phyloP scores from a whole-genome alignment of 2,329 filamentous ascomycete genomes.

The Sordariomycetes sp. region DNA sequence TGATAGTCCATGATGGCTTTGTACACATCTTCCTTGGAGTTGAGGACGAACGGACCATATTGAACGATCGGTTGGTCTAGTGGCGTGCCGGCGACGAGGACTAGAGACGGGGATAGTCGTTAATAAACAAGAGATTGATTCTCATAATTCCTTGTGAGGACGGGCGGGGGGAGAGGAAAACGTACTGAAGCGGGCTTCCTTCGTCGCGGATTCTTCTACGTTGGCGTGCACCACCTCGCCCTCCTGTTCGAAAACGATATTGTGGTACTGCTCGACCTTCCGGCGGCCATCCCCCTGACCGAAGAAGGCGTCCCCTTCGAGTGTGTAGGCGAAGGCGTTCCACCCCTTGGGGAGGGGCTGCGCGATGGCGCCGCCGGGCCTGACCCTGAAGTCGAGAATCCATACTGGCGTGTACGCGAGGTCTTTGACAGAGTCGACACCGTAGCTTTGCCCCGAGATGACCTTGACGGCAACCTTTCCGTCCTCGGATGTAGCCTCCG shows the following conservation, averaged over 20 bases:
- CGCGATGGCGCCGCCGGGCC: conserved; percentile 63
- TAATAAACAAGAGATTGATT: not conserved
- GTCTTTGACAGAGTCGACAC: conserved; percentile 77
- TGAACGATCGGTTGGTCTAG: conserved; percentile 71
- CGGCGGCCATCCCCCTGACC: conserved; percentile 36
- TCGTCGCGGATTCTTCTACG: conserved; percentile 51
- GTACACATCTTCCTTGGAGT: conserved; percentile 56
- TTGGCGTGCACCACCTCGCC: conserved; percentile 65
- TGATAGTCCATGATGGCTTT: conserved; percentile 68
- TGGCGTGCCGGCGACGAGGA: conserved; percentile 68
- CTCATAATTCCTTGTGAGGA: not conserved
- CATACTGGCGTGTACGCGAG: conserved; percentile 96
- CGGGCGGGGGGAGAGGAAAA: not conserved
- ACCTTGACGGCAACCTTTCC: conserved; percentile 74
- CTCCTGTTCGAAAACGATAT: conserved; percentile 71
- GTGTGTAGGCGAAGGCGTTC: conserved; percentile 81
- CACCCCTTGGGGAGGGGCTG: conserved; percentile 69
- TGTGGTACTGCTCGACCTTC: conserved; percentile 61
- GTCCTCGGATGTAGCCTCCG: conserved; percentile 54
- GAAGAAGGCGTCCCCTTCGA: conserved; percentile 60
- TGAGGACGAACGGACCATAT: conserved; percentile 78
- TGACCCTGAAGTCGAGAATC: conserved; percentile 72
- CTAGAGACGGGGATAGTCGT: conserved; percentile 12
- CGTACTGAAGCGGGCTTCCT: conserved; percentile 35
- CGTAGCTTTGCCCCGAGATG: conserved; percentile 75